Conservation (phyloP, 2,329 filamentous ascomycete species). For the Knufia fluminis region DNA sequence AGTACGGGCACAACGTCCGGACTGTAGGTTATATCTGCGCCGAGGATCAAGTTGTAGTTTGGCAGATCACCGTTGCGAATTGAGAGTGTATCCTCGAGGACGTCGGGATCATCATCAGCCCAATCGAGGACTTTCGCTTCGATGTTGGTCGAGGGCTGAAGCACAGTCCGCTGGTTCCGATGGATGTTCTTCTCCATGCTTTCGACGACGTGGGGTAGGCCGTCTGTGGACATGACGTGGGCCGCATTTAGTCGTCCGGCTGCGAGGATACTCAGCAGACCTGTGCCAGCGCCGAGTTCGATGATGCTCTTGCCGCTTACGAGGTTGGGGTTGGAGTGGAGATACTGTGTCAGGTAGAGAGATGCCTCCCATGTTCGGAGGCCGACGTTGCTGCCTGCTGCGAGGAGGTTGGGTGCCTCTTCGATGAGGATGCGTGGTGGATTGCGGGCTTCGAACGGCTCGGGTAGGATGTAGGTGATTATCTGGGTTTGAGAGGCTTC, state of each 20-base stretch:
- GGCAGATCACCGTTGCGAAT: constrained; percentile 5
- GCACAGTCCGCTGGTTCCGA: constrained; percentile 23
- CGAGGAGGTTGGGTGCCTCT: constrained; percentile 21
- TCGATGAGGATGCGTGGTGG: constrained; percentile 18
- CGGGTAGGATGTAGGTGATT: constrained; percentile 19
- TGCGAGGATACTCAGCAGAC: constrained; percentile 55
- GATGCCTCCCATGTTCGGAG: constrained; percentile 63
- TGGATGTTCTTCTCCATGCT: constrained; percentile 31
- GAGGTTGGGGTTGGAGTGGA: constrained; percentile 25
- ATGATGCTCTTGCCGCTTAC: constrained; percentile 45
- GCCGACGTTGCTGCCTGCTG: constrained; percentile 47
- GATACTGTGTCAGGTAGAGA: constrained; percentile 53
- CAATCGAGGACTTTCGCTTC: constrained; percentile 15
- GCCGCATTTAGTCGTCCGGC: constrained; percentile 48
- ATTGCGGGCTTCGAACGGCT: constrained; percentile 12
- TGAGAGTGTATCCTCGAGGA: constrained; percentile 14
- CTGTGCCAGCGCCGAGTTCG: constrained; percentile 59
- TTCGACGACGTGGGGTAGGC: constrained; percentile 40
- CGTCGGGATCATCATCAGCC: constrained; percentile 11
- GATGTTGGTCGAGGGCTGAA: neutral
- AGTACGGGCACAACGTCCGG: constrained; percentile 21
- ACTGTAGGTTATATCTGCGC: constrained; percentile 23
- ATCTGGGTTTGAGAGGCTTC: constrained; percentile 50
- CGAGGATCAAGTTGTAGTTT: constrained; percentile 16
- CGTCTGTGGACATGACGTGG: constrained; percentile 53